These are phyloP conservation scores for Strobilomyces dryophilus DNA, from an alignment of 768 basidiomycete species.

Conservation along the genomic window DNA sequence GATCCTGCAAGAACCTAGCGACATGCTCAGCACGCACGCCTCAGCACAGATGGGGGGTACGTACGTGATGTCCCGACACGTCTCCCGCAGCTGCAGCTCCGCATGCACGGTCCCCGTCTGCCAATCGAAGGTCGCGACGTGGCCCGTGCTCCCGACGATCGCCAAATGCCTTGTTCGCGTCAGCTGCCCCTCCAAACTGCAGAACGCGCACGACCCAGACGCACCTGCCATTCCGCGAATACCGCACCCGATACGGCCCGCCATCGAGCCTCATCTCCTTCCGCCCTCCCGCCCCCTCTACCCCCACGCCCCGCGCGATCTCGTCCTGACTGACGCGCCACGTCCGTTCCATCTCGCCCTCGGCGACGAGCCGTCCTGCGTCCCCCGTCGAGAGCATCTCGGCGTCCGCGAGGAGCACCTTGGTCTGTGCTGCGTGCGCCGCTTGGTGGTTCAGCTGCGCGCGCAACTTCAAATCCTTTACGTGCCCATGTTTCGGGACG, in stretches of 20 bases:
- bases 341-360: slow-evolving; percentile 80
- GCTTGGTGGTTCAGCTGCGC: slow-evolving; percentile 61
- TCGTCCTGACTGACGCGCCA: slow-evolving; percentile 87
- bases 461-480: slow-evolving; percentile 75
- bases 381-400: slow-evolving; percentile 69
- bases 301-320: slow-evolving; percentile 59
- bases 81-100: slow-evolving; percentile 87
- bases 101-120: slow-evolving; percentile 79
- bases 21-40: background rate
- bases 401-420: slow-evolving; percentile 62
- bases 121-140: slow-evolving; percentile 94
- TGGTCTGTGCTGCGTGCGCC: slow-evolving; percentile 55
- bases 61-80: slow-evolving; percentile 88
- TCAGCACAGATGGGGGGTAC: slow-evolving; percentile 29
- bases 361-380: slow-evolving; percentile 68
- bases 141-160: slow-evolving; percentile 76
- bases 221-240: slow-evolving; percentile 88
- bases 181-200: background rate
- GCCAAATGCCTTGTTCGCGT: slow-evolving; percentile 67
- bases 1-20: slow-evolving; percentile 83
- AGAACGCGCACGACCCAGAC: slow-evolving; percentile 12
- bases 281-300: slow-evolving; percentile 72
- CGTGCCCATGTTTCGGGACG: slow-evolving; percentile 51
- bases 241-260: slow-evolving; percentile 80
- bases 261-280: slow-evolving; percentile 80